Conservation (phyloP, 2,329 filamentous ascomycete genomes). For the Xylogone sp. region DNA sequence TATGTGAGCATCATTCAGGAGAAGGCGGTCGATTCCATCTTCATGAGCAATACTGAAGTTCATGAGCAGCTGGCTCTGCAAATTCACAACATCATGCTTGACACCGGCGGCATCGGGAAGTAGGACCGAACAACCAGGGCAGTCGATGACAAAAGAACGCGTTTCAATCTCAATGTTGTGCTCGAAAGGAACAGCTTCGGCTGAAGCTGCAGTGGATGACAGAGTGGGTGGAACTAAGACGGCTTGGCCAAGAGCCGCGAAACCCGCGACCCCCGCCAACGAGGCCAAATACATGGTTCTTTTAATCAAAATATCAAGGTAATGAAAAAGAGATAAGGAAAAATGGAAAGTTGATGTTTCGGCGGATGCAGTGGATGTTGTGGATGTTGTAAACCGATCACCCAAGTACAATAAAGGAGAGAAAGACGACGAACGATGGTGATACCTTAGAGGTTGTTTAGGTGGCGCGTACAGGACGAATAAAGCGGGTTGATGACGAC, state of each 20-base stretch:
- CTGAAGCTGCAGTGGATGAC: constrained; percentile 43
- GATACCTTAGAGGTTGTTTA: background rate
- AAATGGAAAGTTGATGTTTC: background rate
- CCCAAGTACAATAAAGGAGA: background rate
- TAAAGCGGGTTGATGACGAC: background rate
- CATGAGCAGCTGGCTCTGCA: constrained; percentile 40
- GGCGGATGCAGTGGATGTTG: background rate
- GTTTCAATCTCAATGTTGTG: constrained; percentile 32
- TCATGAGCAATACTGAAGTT: constrained; percentile 49
- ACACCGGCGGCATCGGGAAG: constrained; percentile 25
- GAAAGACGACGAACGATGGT: background rate
- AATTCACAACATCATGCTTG: constrained; percentile 18
- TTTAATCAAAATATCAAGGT: background rate
- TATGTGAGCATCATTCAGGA: constrained; percentile 58
- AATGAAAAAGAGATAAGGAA: background rate
- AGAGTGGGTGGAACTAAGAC: constrained; percentile 52
- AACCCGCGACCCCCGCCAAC: constrained; percentile 13
- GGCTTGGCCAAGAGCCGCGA: constrained; percentile 30
- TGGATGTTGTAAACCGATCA: background rate
- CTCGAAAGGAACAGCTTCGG: constrained; percentile 35
- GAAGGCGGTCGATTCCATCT: constrained; percentile 38
- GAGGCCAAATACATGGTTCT: constrained; percentile 20
- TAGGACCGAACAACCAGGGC: constrained; percentile 48
- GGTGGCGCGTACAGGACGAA: background rate
- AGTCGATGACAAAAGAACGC: constrained; percentile 46